Conservation (phyloP, 2,329 filamentous ascomycete species). For the Parasarocladium wereldwijsianum region DNA sequence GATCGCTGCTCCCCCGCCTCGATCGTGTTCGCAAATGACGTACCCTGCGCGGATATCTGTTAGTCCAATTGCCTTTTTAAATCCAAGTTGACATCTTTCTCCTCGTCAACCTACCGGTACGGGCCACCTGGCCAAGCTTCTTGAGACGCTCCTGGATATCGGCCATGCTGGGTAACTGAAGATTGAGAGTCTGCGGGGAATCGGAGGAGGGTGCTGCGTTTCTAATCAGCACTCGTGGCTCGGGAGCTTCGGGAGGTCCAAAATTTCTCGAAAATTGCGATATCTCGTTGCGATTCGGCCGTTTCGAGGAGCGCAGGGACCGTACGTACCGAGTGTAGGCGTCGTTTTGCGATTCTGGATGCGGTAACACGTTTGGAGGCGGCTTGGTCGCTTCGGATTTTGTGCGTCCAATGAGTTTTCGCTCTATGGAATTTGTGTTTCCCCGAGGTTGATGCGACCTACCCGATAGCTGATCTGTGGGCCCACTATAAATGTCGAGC, state of each 20-base stretch:
- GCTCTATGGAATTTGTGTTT: conserved; percentile 23
- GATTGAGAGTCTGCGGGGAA: conserved; percentile 15
- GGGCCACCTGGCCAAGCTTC: conserved; percentile 38
- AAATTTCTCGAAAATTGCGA: no score
- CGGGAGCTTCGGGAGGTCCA: no score
- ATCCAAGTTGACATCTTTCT: neutral
- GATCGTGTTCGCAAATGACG: conserved; percentile 9
- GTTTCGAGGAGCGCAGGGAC: neutral
- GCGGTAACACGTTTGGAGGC: conserved; percentile 5
- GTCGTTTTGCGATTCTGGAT: conserved; percentile 3
- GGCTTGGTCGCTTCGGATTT: conserved; percentile 17
- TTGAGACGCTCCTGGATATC: conserved; percentile 44
- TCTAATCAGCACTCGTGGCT: no score
- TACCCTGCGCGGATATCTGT: conserved; percentile 17
- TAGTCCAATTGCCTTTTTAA: conserved; percentile 2
- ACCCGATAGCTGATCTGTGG: no score
- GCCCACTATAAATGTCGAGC: no score
- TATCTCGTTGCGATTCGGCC: conserved; percentile 2
- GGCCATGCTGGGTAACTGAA: conserved; percentile 28
- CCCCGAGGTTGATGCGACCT: no score
- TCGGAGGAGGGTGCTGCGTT: conserved; percentile 10
- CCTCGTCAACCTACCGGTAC: conserved; percentile 48
- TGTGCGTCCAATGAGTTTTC: conserved; percentile 32
- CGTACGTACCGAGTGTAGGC: conserved; percentile 4
- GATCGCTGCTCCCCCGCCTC: neutral